Conservation (phyloP, 495 filamentous ascomycete species). For the Neurospora sp. region DNA sequence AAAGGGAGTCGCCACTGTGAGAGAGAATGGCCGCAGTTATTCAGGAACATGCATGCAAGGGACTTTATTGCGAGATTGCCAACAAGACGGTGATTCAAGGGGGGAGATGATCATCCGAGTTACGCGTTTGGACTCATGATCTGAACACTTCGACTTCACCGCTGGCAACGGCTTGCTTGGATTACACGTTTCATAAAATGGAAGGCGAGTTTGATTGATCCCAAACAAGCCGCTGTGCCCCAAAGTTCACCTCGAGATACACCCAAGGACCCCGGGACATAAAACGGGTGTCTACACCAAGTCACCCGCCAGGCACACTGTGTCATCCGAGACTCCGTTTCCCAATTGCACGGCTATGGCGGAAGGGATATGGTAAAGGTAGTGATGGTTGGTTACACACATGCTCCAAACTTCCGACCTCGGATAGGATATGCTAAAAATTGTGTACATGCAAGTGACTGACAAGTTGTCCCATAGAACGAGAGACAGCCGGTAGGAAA, state of each 20-base stretch:
- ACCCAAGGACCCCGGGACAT: not conserved
- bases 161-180: not conserved
- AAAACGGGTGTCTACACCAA: not conserved
- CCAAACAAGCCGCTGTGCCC: not conserved
- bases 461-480: not conserved
- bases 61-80: not conserved
- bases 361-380: not conserved
- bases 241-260: not conserved
- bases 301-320: not conserved
- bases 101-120: not conserved
- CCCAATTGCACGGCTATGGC: not conserved
- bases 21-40: not conserved
- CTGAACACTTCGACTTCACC: not conserved
- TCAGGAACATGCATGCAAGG: not conserved
- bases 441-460: not conserved
- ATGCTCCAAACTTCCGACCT: not conserved
- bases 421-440: not conserved
- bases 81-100: not conserved
- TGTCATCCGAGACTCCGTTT: not conserved
- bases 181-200: not conserved
- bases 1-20: not conserved
- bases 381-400: not conserved
- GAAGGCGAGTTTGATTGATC: not conserved
- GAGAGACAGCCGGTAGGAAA: not conserved
- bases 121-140: not conserved